Evolutionary conservation across 2,329 filamentous ascomycete species (phyloP), one percentile per base, ranked within the genome.

Genomic region (Cladosporium sp.): DNA sequence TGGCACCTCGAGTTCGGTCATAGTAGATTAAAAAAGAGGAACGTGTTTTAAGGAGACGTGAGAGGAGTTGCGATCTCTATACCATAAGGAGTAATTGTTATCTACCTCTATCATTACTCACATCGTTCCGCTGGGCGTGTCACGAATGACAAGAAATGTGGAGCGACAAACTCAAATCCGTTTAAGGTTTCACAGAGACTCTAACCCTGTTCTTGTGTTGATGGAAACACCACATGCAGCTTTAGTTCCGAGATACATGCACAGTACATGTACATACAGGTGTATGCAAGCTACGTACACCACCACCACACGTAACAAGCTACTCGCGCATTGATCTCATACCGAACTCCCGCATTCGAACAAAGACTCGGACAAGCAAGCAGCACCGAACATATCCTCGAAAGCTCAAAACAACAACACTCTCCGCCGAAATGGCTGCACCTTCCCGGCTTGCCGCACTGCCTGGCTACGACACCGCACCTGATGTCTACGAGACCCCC

Each of bases 401-500:
- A 24, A 54, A 54, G 21, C 14, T 54, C 26, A n/a, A 54, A 18
- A 55, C 4, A 21, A 34, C 15, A 21, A 15, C 28, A 32, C n/a
- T 14, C 14, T 15, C 59, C n/a, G 12, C 21, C 32, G 8, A 26
- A 38, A 64, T 66, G 52, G 54, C 69, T 21, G 66, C 70, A 38
- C 24, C 66, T n/a, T 63, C 63, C 38, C 70, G 70, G 38, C 68
- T 72, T 59, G 65, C 70, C 32, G 54, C 52, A 47, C 66, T 73
- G 3, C 71, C 71, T 18, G 71, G 71, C 69, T 73, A 72, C 64
- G 93, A 97, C 80, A 91, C 90, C 64, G 93, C 93, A 32, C 93
- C 93, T 71, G 95, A 98, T 76, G 92, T 97, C 74, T 98, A 97
- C 83, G 94, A 98, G 80, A 98, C 95, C 18, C 93, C 94, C 71